These are phyloP conservation scores for Mycena olivaceomarginata DNA, from an alignment of 768 basidiomycete species.

Conservation along the genomic window DNA sequence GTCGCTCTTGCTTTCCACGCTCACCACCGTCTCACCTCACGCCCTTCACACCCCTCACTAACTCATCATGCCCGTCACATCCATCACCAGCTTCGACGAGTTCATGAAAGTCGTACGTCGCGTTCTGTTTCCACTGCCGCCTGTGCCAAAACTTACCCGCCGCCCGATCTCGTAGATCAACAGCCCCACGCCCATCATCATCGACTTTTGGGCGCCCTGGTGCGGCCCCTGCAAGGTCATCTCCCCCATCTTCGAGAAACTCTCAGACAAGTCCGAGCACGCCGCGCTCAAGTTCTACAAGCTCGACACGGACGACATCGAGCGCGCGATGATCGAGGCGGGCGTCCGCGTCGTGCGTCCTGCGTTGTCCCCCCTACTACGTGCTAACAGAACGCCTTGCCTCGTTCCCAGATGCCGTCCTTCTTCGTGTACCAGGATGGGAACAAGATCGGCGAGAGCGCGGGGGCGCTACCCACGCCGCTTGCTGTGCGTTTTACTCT, in stretches of 20 bases:
- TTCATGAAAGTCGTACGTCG: slow-evolving; percentile 68
- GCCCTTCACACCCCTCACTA: neutral
- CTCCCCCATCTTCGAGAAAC: slow-evolving; percentile 78
- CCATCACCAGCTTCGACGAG: slow-evolving; percentile 57
- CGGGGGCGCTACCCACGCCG: slow-evolving; percentile 58
- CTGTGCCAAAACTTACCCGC: neutral
- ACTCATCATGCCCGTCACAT: slow-evolving; percentile 61
- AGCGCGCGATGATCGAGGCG: slow-evolving; percentile 73
- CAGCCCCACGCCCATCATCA: slow-evolving; percentile 66
- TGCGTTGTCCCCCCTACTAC: too few relatives aligned
- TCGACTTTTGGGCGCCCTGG: slow-evolving; percentile 90
- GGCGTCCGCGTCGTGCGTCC: slow-evolving; percentile 76
- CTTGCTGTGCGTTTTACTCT: slow-evolving; percentile 29
- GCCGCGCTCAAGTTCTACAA: slow-evolving; percentile 77
- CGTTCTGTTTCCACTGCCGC: slow-evolving; percentile 25
- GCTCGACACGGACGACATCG: slow-evolving; percentile 81
- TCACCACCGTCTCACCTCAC: neutral
- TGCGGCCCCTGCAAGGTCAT: slow-evolving; percentile 83
- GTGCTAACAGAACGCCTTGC: too few relatives aligned
- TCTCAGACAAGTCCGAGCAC: slow-evolving; percentile 59
- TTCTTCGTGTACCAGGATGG: slow-evolving; percentile 54
- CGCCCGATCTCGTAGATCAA: slow-evolving; percentile 60
- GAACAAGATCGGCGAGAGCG: slow-evolving; percentile 52
- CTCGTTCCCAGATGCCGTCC: slow-evolving; percentile 59
- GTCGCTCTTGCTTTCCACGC: neutral